Base-by-base conservation (phyloP, 306 rosid genomes). In the Morella rubra region DNA sequence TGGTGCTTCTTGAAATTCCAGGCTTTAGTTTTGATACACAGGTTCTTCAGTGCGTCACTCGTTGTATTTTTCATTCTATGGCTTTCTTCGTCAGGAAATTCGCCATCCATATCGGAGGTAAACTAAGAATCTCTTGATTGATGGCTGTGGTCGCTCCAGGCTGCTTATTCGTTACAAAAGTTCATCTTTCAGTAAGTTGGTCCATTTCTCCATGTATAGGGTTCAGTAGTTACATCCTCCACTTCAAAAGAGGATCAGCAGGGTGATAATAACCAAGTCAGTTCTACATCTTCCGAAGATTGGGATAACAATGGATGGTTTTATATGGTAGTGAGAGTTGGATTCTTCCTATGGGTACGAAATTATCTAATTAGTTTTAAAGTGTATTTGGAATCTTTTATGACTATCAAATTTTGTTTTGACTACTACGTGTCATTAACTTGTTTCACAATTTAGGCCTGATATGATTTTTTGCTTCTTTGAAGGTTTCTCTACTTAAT, bases 1-100 rank as follows among this genome's bases (percentile, higher is more conserved):
- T 76, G 56, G 73, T 84, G 88, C 86, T 89, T 82, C 88, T 87
- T 87, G 88, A 89, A 88, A 89, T 95, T 86, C 76, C 97, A 95
- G 97, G 99, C 99, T 78, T 90, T 92, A 92, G 87, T 89, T 89
- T 86, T 89, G 81, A 95, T 95, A 90, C 99, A 89, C 97, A 95
- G 99, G 93, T 95, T 95, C 87, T 90, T 95, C 84, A 82, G 99
- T 84, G 84, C 87, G 85, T 92, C 99, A 61, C 99, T 95, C 74
- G 52, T 92, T 69, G 71, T 85, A 56, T 92, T 90, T 85, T 95
- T 89, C 84, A 51, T 89, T 83, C 84, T 95, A 55, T 95, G 97
- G 97, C 81, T 79, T 76, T 82, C 80, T 71, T 92, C 99, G 3
- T 89, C 97, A 0, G 94, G 86, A 76, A 76, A 71, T 77, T 77